Evolutionary conservation across 257 asterid genomes (phyloP), one percentile per base, ranked within the genome.

Genomic region (Dorcoceras hygrometricum): DNA sequence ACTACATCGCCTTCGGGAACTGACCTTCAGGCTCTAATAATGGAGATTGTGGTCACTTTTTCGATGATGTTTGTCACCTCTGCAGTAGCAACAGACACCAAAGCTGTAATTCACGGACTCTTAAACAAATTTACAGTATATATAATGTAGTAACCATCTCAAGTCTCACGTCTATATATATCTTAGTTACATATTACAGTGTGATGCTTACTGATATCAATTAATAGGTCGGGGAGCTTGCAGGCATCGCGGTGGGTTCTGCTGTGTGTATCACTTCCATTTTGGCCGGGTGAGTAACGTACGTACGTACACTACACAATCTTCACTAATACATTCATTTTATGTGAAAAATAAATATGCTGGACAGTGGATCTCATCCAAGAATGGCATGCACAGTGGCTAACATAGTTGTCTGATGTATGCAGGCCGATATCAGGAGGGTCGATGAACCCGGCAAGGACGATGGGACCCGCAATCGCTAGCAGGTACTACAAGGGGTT

Each of bases 181-280:
- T n/a, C n/a, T n/a, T n/a, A n/a, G n/a, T n/a, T n/a, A n/a, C n/a
- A n/a, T n/a, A n/a, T n/a, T n/a, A n/a, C n/a, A n/a, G n/a, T n/a
- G n/a, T n/a, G n/a, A n/a, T n/a, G n/a, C n/a, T n/a, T n/a, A n/a
- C n/a, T n/a, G n/a, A n/a, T n/a, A n/a, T n/a, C n/a, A n/a, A n/a
- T 48, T 11, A 23, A 27, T 69, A 91, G 96, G 69, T 87, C 18
- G 96, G 98, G 59, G 95, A 91, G 85, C 90, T 91, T 23, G 96
- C 89, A 4, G 95, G 96, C 18, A 78, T 91, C 4, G 98, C 98
- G 7, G 95, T 91, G 0, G 98, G 98, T 10, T 89, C 96, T 2
- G 94, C 98, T 2, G 96, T 91, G 19, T 91, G 98, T 86, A 91
- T 91, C 78, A 81, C 90, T 68, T 91, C 98, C 26, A 81, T 91